Base-by-base conservation (phyloP, 352 stramenopile genomes). In the Plasmopara viticola region DNA sequence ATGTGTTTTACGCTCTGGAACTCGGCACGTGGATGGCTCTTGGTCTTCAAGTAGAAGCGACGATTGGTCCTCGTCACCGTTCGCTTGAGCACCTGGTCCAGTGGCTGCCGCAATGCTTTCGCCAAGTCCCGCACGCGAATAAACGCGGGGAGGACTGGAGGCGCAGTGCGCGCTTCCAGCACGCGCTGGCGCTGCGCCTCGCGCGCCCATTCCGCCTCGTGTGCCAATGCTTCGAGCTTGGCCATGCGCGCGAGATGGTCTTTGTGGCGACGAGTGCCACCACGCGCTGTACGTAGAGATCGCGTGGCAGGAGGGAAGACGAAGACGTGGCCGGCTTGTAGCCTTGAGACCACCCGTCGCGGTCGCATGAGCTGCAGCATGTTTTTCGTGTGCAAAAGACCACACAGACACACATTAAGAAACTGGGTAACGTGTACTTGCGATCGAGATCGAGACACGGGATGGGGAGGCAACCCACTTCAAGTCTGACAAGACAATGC, bases 1-100 rank as follows among this genome's bases (percentile, higher is more conserved):
- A 93, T 64, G 51, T 93, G 60, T 57, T 90, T 90, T 37, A 93
- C 60, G 51, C 78, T 88, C 48, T 76, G 75, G 58, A 87, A 90
- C 63, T 86, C 74, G 37, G 78, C 80, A 13, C 63, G 60, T 30
- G 59, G 53, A 17, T 68, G 62, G 35, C 66, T 60, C 56, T 57
- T 62, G 33, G 63, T 69, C 48, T 75, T 67, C 30, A 77, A 49
- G 50, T 82, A 65, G 30, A 86, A 72, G 29, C 74, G 76, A 42
- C 69, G 76, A 53, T 91, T 65, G 17, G 66, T 56, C n/a, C 73
- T 78, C 33, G 51, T 77, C 14, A 65, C 78, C 30, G 84, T 74
- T 29, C 55, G 56, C 41, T 85, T 83, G 31, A 90, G 68, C 53
- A 93, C 83, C 6, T 84, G 71, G n/a, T 90, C 78, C 34, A 87